Evolutionary conservation across 495 filamentous ascomycete genomes (phyloP), one percentile per base, ranked within the genome.

Genomic region (Penicillium waksmanii): DNA sequence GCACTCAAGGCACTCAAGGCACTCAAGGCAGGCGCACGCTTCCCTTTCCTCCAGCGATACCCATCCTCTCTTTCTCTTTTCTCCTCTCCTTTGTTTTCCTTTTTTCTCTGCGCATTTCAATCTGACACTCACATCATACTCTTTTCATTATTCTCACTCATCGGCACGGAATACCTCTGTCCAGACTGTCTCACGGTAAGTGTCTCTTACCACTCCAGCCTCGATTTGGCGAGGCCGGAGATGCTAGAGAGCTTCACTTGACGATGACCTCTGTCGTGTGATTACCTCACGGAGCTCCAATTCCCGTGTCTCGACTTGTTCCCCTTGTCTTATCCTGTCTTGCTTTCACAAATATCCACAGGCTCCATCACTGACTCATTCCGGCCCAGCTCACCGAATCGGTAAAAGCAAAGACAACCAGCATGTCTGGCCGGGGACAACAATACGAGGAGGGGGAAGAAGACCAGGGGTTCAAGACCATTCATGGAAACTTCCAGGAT

Each of bases 61-160:
- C 51, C n/a, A 23, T 40, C 40, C 44, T 50, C 51, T 59, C 34
- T 57, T 52, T 60, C 47, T 55, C 50, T 40, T 51, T 10, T 25
- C 55, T 34, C 40, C 52, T 54, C 10, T 18, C 42, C 19, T 27
- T 27, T 27, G 36, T 31, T 23, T 27, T 25, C 18, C 12, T 35
- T 57, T 21, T 56, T 17, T 55, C 44, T 25, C 33, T 43, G 31
- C 27, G 8, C 27, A 31, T 12, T 27, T 11, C 43, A 13, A 50
- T 36, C 38, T 51, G 9, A 33, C 1, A 19, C 35, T 23, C 43
- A 44, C 11, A 13, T 51, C 25, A 36, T 47, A 19, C 33, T 23
- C 27, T 18, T 52, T 44, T n/a, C 33, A 18, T 9, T 17, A 7
- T 21, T 46, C 43, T 18, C 43, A 23, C 23, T 3, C 3, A 23